These are phyloP conservation scores for Silybum marianum DNA, from an alignment of 129 eudicot species.

Conservation along the genomic window DNA sequence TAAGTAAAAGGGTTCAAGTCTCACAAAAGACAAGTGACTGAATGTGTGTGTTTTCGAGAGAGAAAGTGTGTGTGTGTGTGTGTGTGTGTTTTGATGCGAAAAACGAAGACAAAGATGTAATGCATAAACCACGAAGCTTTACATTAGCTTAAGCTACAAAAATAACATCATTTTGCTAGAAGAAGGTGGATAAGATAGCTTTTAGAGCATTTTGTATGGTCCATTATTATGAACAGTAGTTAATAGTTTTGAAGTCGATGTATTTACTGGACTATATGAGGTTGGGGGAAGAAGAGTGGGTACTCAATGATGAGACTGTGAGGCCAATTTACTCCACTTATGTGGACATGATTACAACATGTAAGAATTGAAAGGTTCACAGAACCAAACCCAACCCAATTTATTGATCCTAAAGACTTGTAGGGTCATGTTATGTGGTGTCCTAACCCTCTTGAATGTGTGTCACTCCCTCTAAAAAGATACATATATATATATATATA, in stretches of 20 bases:
- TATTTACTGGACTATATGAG: neutral
- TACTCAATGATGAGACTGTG: no score
- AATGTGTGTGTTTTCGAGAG: no score
- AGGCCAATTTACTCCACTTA: neutral
- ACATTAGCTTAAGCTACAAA: no score
- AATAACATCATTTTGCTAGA: neutral
- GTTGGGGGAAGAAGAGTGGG: neutral
- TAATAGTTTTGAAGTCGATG: neutral
- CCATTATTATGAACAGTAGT: neutral
- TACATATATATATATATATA: neutral
- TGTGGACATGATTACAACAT: conserved; percentile 12
- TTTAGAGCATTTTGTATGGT: neutral
- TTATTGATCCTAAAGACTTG: conserved; percentile 5
- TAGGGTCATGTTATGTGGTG: conserved; percentile 23
- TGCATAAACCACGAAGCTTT: no score
- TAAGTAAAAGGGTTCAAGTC: no score
- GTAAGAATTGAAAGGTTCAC: conserved; percentile 6
- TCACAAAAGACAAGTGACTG: no score
- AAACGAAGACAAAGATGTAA: no score
- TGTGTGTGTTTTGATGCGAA: no score
- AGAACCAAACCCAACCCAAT: neutral
- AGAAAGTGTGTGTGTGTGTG: no score
- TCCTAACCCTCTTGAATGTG: conserved; percentile 22
- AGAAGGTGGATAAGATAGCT: conserved; percentile 6
- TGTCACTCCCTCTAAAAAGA: conserved; percentile 3